Conservation (phyloP, 805 yeast species). For the Saturnispora bothae region DNA sequence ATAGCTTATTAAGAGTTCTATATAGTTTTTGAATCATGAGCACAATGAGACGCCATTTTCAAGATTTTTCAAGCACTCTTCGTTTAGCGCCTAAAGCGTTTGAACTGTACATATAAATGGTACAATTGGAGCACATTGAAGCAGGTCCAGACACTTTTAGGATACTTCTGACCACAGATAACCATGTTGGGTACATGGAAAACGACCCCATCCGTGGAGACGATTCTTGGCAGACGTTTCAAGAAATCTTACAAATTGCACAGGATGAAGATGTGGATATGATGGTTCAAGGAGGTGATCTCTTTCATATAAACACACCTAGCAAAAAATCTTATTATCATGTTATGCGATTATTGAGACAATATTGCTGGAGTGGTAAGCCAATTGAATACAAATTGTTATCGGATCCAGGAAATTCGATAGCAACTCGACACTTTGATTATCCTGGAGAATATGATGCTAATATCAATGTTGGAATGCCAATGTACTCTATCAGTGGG, state of each 20-base stretch:
- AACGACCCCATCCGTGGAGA: conserved; percentile 82
- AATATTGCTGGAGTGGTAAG: conserved; percentile 69
- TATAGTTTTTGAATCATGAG: no score
- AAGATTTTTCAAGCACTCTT: no score
- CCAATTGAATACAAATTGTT: conserved; percentile 80
- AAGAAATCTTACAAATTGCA: conserved; percentile 72
- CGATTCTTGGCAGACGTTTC: conserved; percentile 81
- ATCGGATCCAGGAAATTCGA: conserved; percentile 61
- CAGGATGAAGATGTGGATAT: conserved; percentile 66
- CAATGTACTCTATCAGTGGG: conserved; percentile 87
- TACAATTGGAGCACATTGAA: conserved; percentile 31
- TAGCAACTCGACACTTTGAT: conserved; percentile 50
- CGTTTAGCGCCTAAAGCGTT: no score
- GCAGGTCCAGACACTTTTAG: conserved; percentile 59
- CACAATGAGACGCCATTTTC: no score
- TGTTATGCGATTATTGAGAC: conserved; percentile 61
- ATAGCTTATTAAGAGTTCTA: no score
- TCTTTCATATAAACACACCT: conserved; percentile 87
- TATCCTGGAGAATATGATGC: conserved; percentile 85
- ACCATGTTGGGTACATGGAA: conserved; percentile 91
- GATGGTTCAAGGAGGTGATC: conserved; percentile 86
- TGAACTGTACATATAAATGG: no score
- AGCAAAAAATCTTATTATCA: conserved; percentile 77
- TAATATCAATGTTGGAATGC: conserved; percentile 77
- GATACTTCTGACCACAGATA: conserved; percentile 82